A percentile compares a stretch with the other conserved stretches of the same genome.
Conservation (phyloP, 495 filamentous ascomycete species). For the Letharia columbiana region DNA sequence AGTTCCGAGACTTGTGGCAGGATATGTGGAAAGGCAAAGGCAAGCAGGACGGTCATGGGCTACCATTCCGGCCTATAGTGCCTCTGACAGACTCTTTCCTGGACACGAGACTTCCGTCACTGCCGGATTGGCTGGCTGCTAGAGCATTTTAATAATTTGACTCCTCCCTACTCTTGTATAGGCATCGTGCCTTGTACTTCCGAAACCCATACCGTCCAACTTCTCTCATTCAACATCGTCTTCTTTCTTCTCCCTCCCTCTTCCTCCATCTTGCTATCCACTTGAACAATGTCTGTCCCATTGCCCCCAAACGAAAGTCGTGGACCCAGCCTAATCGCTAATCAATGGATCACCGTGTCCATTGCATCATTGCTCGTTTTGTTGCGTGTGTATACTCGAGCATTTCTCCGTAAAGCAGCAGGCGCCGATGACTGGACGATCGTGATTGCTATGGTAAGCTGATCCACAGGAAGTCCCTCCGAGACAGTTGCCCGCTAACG, state of each 20-base stretch:
- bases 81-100: not conserved
- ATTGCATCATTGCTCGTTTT: not conserved
- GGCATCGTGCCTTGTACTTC: not conserved
- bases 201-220: not conserved
- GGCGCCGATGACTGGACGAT: conserved; percentile 5
- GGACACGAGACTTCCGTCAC: not conserved
- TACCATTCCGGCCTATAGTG: not conserved
- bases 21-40: conserved; percentile 3
- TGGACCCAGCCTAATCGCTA: not conserved
- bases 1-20: not conserved
- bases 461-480: not conserved
- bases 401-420: not conserved
- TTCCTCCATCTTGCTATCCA: not conserved
- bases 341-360: not conserved
- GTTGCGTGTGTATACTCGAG: not conserved
- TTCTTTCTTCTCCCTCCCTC: not conserved
- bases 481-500: not conserved
- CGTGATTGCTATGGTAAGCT: not conserved
- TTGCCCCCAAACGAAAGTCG: not conserved
- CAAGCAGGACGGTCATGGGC: not conserved
- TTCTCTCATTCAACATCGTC: not conserved
- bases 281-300: not conserved
- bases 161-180: not conserved
- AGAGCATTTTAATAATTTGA: not conserved
- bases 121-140: not conserved